These are phyloP conservation scores for Malassezia yamatoensis DNA, from an alignment of 1,284 basidiomycete species.

Conservation along the genomic window DNA sequence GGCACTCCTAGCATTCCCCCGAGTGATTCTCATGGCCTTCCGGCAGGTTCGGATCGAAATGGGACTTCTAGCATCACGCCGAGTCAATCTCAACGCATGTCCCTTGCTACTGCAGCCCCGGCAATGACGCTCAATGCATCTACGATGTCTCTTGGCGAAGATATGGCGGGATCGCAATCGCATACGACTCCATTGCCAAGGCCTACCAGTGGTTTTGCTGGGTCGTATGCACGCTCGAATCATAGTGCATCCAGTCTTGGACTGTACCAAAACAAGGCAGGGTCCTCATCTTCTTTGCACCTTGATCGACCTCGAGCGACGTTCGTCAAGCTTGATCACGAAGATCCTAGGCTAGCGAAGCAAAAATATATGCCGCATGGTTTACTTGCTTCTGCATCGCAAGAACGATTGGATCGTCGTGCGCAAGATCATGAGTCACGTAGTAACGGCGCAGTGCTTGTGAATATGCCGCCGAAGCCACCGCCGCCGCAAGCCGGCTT, in stretches of 20 bases:
- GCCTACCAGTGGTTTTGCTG: neutral
- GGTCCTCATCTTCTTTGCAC: neutral
- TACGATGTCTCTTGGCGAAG: neutral
- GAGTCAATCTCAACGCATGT: no score
- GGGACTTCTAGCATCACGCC: no score
- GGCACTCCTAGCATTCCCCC: no score
- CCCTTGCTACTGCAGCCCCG: no score
- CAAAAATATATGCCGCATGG: conserved; percentile 64
- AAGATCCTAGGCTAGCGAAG: conserved; percentile 40
- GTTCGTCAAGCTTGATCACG: conserved; percentile 35
- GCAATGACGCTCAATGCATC: neutral
- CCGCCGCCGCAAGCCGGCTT: conserved; percentile 90
- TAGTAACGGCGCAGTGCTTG: conserved; percentile 74
- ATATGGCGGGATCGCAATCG: neutral
- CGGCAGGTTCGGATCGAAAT: no score
- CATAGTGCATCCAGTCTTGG: neutral
- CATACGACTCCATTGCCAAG: neutral
- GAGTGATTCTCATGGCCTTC: no score
- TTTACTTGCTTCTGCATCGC: conserved; percentile 80
- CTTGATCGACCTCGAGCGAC: conserved; percentile 23
- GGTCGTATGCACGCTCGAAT: conserved; percentile 2
- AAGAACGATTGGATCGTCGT: conserved; percentile 87
- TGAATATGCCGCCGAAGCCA: conserved; percentile 87
- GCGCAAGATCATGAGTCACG: conserved; percentile 89
- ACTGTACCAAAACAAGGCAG: neutral